Evolutionary conservation across 2,329 filamentous ascomycete species (phyloP).

Genomic region (Stachybotrys chlorohalonatus): DNA sequence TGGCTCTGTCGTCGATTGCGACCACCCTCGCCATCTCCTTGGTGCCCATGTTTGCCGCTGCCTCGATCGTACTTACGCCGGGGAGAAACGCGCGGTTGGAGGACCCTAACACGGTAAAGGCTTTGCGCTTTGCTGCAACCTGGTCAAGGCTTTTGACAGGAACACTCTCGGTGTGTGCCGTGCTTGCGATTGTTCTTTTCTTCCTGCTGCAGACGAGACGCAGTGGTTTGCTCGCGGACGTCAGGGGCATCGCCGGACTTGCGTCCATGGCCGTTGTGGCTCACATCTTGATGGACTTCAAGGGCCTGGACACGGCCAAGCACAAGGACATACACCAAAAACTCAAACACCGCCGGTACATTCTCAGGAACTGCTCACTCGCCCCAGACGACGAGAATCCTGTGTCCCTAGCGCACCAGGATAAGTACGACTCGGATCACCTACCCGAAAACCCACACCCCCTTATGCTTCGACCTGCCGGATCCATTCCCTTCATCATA

Average conservation of each 20-base stretch:
- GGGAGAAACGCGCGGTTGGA: constrained; percentile 32
- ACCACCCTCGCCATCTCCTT: constrained; percentile 58
- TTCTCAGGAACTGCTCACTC: constrained; percentile 60
- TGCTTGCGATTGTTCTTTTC: constrained; percentile 48
- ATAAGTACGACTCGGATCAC: constrained; percentile 39
- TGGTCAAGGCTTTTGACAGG: constrained; percentile 55
- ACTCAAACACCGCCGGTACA: constrained; percentile 58
- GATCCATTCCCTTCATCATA: constrained; percentile 51
- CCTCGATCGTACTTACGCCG: constrained; percentile 49
- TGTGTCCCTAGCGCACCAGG: constrained; percentile 27
- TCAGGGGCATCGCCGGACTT: constrained; percentile 64
- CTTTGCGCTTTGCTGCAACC: constrained; percentile 43
- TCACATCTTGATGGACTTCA: constrained; percentile 67
- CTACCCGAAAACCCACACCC: constrained; percentile 56
- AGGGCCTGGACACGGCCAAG: constrained; percentile 58
- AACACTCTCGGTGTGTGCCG: constrained; percentile 47
- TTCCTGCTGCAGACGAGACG: constrained; percentile 52
- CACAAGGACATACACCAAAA: constrained; percentile 59
- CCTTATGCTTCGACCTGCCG: constrained; percentile 53
- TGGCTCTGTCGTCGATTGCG: constrained; percentile 55
- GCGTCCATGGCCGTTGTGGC: constrained; percentile 67
- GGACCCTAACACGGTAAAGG: constrained; percentile 36
- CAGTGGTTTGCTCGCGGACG: constrained; percentile 58
- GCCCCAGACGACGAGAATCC: constrained; percentile 51
- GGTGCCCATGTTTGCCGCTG: constrained; percentile 59